phyloP scores from a whole-genome alignment of 768 basidiomycete species.

The Leccinum fibrillosum region DNA sequence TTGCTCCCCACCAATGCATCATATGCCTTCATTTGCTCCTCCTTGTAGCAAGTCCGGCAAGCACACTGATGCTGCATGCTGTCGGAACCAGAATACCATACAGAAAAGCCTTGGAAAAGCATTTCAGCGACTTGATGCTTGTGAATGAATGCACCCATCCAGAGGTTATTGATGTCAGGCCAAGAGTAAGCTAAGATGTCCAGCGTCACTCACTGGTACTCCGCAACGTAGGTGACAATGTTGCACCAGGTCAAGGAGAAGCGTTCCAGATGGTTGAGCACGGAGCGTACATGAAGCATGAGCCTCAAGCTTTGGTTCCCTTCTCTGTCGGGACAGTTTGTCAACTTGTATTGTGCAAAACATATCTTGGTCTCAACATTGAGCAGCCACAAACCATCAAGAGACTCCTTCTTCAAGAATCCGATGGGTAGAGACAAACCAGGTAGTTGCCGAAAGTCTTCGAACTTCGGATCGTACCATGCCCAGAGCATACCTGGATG shows the following conservation, averaged over 20 bases:
- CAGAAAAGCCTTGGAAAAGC: not conserved
- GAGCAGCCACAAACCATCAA: not conserved
- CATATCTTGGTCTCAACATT: not conserved
- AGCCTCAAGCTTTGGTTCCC: not conserved
- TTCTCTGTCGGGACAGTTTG: not conserved
- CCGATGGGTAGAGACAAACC: not conserved
- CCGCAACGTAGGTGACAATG: not conserved
- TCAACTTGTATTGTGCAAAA: not conserved
- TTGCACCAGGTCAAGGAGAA: not conserved
- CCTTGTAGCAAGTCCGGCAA: not conserved
- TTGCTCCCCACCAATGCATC: not conserved
- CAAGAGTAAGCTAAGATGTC: not conserved
- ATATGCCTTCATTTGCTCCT: not conserved
- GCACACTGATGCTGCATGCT: not conserved
- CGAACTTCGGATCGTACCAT: not conserved
- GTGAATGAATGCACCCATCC: not conserved
- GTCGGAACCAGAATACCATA: not conserved
- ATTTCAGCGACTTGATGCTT: not conserved
- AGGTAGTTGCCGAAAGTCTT: not conserved
- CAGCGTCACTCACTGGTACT: not conserved
- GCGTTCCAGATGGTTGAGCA: not conserved
- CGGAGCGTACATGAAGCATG: not conserved
- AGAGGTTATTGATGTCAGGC: not conserved
- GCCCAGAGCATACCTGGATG: not conserved
- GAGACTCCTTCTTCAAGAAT: not conserved